Evolutionary conservation across 2,329 filamentous ascomycete species (phyloP).

Genomic region (Paradendryphiella salina): DNA sequence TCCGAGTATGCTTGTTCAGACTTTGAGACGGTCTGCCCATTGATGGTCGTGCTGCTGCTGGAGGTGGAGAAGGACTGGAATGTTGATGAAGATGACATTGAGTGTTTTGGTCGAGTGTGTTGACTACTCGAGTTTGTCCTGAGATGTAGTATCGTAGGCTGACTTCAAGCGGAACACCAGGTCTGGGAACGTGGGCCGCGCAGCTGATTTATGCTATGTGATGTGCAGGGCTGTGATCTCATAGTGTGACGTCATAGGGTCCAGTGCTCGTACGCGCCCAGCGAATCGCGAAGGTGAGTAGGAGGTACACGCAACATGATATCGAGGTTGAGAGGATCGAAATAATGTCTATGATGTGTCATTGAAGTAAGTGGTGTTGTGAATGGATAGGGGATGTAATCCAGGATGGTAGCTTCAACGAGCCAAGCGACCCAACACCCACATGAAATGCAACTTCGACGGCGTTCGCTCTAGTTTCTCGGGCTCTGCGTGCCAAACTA

Average conservation of each 20-base stretch:
- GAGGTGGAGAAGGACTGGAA: constrained; percentile 35
- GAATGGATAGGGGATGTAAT: too few species aligned
- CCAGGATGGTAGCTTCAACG: too few species aligned
- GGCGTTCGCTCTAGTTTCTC: too few species aligned
- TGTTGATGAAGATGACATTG: constrained; percentile 20
- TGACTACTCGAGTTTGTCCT: background rate
- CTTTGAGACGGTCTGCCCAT: constrained; percentile 35
- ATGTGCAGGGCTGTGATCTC: constrained; percentile 10
- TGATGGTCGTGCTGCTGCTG: constrained; percentile 30
- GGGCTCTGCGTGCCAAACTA: too few species aligned
- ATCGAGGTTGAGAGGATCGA: background rate
- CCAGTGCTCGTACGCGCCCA: background rate
- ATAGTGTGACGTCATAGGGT: constrained; percentile 19
- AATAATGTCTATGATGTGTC: background rate
- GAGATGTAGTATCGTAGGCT: background rate
- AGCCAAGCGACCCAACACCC: too few species aligned
- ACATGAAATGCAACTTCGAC: too few species aligned
- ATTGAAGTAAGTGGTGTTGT: too few species aligned
- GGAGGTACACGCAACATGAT: background rate
- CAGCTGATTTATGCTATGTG: background rate
- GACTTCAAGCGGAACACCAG: background rate
- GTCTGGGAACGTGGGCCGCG: background rate
- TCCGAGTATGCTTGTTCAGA: constrained; percentile 32
- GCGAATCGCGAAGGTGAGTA: background rate
- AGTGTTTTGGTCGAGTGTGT: constrained; percentile 5